Percentiles rank a stretch among this genome's conserved stretches.
Conservation (phyloP, 2,329 filamentous ascomycete species). For the Nigrograna mackinnonii region DNA sequence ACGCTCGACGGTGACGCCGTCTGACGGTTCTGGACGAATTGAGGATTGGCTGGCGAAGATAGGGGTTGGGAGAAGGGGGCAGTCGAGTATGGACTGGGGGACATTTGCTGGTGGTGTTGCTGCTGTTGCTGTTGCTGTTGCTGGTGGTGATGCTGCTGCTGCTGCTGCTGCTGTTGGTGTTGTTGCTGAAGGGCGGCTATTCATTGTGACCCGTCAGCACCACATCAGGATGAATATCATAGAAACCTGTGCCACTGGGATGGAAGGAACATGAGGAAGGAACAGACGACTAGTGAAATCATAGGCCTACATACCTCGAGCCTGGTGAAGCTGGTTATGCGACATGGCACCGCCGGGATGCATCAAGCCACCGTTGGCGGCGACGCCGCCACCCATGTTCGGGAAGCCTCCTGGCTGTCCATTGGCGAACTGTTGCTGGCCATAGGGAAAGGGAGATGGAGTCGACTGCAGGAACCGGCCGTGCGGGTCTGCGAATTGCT, state of each 20-base stretch:
- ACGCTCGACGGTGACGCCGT: slow-evolving; percentile 34
- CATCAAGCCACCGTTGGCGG: slow-evolving; percentile 32
- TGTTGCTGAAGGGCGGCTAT: no score
- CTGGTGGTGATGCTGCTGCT: slow-evolving; percentile 17
- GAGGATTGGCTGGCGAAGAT: slow-evolving; percentile 38
- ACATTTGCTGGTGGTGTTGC: slow-evolving; percentile 27
- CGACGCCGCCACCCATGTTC: slow-evolving; percentile 23
- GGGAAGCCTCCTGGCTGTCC: slow-evolving; percentile 17
- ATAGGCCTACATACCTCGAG: slow-evolving; percentile 40
- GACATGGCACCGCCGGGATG: slow-evolving; percentile 36
- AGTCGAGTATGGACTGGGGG: slow-evolving; percentile 41
- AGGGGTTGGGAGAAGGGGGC: slow-evolving; percentile 43
- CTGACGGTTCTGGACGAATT: slow-evolving; percentile 42
- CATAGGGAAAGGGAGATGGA: slow-evolving; percentile 28
- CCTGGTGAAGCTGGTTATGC: slow-evolving; percentile 38
- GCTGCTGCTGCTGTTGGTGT: slow-evolving; percentile 38
- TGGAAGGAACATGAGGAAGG: not conserved
- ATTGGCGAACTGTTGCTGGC: slow-evolving; percentile 23
- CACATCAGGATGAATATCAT: no score
- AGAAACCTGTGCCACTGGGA: no score
- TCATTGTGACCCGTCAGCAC: slow-evolving; percentile 16
- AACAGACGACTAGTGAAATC: not conserved
- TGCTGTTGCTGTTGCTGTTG: slow-evolving; percentile 41
- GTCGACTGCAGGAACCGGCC: slow-evolving; percentile 38
- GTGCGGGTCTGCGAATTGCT: slow-evolving; percentile 29